Base-by-base conservation (phyloP, 192 early-diverging fungal genomes). In the Backusella australiensis region DNA sequence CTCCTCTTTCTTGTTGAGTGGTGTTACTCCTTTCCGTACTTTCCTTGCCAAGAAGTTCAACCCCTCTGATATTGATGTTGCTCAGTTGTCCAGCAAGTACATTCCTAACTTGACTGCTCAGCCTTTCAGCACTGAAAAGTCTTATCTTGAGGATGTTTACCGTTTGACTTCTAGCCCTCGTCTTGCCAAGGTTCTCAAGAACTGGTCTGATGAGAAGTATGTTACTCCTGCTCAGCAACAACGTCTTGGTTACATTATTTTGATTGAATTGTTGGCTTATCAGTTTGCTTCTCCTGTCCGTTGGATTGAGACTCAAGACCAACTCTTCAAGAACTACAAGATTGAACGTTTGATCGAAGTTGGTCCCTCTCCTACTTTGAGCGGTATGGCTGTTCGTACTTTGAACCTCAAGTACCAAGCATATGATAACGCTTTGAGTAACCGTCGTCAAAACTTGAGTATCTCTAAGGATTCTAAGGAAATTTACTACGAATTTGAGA, bases 371-470 rank as follows among this genome's bases (percentile, higher is more conserved):
- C 95, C 95, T 26, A 95, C 95, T 63, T 89, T 98, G 42, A 91
- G 89, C 82, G 95, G 96, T 71, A 98, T 98, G 97, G 96, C 96
- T 41, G 86, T 87, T 69, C 92, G 96, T 77, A 98, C 97, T 1
- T 87, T 98, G 67, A 96, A 96, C 89, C 90, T 96, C 89, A 98
- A 98, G 89, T 98, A 97, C 77, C 94, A 96, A 85, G 94, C 94
- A 3, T 96, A 97, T 72, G 97, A 98, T 79, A 94, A 96, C 76
- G 97, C 97, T 34, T 89, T 96, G 77, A 96, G 94, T 68, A 91
- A 92, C 77, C 92, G 92, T 77, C 94, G 97, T 82, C 89, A 92
- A n/a, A 94, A 92, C 73, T 87, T 97, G 76, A 96, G 93, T 83
- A 94, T 91, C 70, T 86, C 91, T 80, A 97, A 97, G 89, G 91